Percentiles rank a stretch among this genome's conserved stretches.
Evolutionary conservation across 441 rosid genomes (phyloP).

Genomic region (Pelargonium myrrhifolium): DNA sequence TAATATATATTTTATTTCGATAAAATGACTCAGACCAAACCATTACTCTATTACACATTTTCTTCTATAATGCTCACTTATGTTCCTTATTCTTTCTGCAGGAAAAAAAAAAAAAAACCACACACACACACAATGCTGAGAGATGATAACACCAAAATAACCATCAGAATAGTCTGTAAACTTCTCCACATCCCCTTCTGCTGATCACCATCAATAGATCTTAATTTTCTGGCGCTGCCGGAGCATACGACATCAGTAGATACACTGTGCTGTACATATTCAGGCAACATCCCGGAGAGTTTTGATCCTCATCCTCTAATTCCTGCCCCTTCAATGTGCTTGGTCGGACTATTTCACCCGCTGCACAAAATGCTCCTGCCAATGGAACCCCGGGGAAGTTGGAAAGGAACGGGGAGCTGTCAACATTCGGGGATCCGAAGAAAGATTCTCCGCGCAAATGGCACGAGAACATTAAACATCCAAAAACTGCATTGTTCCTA

Average conservation of each 20-base stretch:
- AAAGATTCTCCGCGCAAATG: slow-evolving; percentile 24
- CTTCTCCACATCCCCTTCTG: too few relatives aligned
- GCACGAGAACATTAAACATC: slow-evolving; percentile 45
- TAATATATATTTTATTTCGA: too few relatives aligned
- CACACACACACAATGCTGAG: too few relatives aligned
- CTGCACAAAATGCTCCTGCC: slow-evolving; percentile 34
- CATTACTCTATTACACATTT: too few relatives aligned
- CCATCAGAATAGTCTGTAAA: too few relatives aligned
- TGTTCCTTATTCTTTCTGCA: too few relatives aligned
- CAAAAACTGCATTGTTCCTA: slow-evolving; percentile 27
- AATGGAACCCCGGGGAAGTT: slow-evolving; percentile 39
- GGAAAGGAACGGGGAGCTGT: slow-evolving; percentile 27
- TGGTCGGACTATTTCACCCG: slow-evolving; percentile 24
- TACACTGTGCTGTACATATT: slow-evolving; percentile 36
- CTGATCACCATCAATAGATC: too few relatives aligned
- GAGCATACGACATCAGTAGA: slow-evolving; percentile 30
- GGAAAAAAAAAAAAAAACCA: too few relatives aligned
- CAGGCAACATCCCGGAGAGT: slow-evolving; percentile 20
- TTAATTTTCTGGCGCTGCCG: slow-evolving; percentile 9
- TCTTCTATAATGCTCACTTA: too few relatives aligned
- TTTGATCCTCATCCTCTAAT: slow-evolving; percentile 14
- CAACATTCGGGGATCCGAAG: slow-evolving; percentile 11
- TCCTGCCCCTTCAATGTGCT: too few relatives aligned
- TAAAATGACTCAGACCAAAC: too few relatives aligned
- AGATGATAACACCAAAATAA: too few relatives aligned